Evolutionary conservation across 2,329 filamentous ascomycete genomes (phyloP).

Genomic region (Bertia moriformis): DNA sequence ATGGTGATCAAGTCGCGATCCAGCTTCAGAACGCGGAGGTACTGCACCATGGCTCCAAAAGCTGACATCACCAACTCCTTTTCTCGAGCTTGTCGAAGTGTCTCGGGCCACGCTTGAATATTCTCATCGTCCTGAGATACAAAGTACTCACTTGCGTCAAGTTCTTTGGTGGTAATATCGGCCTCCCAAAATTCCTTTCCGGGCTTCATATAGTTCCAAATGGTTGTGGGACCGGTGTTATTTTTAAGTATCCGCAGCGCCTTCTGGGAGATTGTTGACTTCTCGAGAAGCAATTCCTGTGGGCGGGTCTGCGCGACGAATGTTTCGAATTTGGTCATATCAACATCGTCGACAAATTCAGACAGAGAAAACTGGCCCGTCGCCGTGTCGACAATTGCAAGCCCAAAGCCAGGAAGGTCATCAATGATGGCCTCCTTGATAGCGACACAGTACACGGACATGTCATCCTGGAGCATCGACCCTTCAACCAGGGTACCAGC

Average conservation of each 20-base stretch:
- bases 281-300: constrained; percentile 79
- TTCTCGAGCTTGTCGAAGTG: constrained; percentile 55
- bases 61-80: constrained; percentile 82
- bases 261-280: constrained; percentile 72
- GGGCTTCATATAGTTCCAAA: constrained; percentile 88
- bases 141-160: constrained; percentile 18
- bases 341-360: constrained; percentile 78
- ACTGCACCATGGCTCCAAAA: constrained; percentile 75
- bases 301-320: constrained; percentile 85
- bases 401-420: constrained; percentile 69
- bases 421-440: constrained; percentile 73
- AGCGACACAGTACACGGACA: constrained; percentile 88
- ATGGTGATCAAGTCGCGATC: constrained; percentile 77
- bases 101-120: constrained; percentile 60
- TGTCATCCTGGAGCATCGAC: constrained; percentile 93
- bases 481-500: constrained; percentile 87
- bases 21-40: constrained; percentile 73
- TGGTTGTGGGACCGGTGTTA: constrained; percentile 78
- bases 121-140: constrained; percentile 29
- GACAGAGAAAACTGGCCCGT: constrained; percentile 92
- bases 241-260: constrained; percentile 88
- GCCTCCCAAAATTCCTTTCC: constrained; percentile 82
- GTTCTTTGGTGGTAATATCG: constrained; percentile 66
- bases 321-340: constrained; percentile 93
- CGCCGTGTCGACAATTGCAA: constrained; percentile 87